phyloP scores from a whole-genome alignment of 768 basidiomycete genomes.

The Amanita molliuscula region DNA sequence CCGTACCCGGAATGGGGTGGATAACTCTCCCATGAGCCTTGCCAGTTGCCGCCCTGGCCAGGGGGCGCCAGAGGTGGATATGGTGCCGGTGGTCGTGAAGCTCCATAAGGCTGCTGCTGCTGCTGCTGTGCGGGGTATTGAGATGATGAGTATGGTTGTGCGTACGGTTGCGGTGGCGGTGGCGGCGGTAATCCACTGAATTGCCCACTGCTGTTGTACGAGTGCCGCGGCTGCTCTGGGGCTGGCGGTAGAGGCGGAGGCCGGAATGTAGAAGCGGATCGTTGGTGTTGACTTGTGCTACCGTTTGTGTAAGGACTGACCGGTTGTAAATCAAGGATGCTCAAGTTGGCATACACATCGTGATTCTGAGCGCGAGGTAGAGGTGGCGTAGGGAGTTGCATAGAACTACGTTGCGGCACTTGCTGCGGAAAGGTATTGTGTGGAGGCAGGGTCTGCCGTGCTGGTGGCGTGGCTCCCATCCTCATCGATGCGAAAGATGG shows the following conservation, averaged over 20 bases:
- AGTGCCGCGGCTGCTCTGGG: conserved; percentile 13
- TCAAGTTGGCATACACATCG: conserved; percentile 3
- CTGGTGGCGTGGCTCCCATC: conserved; percentile 20
- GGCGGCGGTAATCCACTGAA: conserved; percentile 23
- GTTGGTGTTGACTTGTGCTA: not conserved
- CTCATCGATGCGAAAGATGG: conserved; percentile 50
- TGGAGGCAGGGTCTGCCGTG: conserved; percentile 16
- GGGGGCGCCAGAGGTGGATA: conserved; percentile 1
- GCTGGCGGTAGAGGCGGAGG: conserved; percentile 14
- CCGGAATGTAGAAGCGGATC: conserved; percentile 1
- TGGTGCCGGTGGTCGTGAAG: conserved; percentile 6
- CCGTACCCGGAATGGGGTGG: conserved; percentile 3
- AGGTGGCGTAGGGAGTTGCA: conserved; percentile 12
- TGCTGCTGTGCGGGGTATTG: conserved; percentile 10
- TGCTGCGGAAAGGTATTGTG: conserved; percentile 10
- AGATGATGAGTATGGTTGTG: conserved; percentile 7
- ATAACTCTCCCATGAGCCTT: conserved; percentile 3
- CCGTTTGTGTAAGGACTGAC: conserved; percentile 13
- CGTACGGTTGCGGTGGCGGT: conserved; percentile 15
- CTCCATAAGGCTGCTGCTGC: conserved; percentile 12
- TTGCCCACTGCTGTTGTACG: conserved; percentile 20
- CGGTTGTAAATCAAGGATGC: conserved; percentile 2
- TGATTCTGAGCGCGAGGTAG: conserved; percentile 12
- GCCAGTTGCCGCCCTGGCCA: not conserved
- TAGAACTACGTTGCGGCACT: conserved; percentile 13